Evolutionary conservation across 2,329 filamentous ascomycete species (phyloP).

Genomic region (Claviceps paspali): DNA sequence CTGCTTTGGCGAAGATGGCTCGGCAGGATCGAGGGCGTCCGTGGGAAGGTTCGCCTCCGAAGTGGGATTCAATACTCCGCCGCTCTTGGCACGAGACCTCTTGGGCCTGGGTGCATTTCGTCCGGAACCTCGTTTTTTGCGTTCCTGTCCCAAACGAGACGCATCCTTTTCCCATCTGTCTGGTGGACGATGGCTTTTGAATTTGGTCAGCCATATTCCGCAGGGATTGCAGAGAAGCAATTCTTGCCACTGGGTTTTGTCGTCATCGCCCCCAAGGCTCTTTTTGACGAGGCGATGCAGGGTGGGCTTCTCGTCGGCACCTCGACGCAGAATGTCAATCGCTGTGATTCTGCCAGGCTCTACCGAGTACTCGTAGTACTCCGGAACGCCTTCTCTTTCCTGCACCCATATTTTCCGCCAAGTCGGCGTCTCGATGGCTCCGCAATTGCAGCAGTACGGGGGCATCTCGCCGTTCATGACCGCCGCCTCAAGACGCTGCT

Average conservation of each 20-base stretch:
- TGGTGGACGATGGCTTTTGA: constrained; percentile 66
- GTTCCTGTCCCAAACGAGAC: constrained; percentile 34
- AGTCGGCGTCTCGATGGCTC: constrained; percentile 86
- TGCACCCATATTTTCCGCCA: constrained; percentile 92
- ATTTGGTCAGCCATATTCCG: constrained; percentile 87
- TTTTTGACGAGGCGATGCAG: constrained; percentile 70
- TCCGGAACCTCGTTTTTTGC: constrained; percentile 31
- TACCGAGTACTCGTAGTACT: constrained; percentile 55
- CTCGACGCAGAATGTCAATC: constrained; percentile 50
- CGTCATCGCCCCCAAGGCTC: constrained; percentile 42
- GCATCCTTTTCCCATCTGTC: constrained; percentile 65
- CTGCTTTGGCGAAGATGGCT: constrained; percentile 21
- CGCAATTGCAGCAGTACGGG: constrained; percentile 81
- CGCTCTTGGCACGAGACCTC: constrained; percentile 34
- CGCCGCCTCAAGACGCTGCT: constrained; percentile 42
- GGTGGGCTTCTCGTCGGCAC: constrained; percentile 45
- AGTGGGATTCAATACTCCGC: constrained; percentile 27
- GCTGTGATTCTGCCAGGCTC: constrained; percentile 60
- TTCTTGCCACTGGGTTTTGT: constrained; percentile 53
- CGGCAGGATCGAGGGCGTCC: constrained; percentile 34
- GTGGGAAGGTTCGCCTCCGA: constrained; percentile 41
- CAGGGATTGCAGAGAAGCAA: constrained; percentile 86
- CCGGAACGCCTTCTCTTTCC: constrained; percentile 52
- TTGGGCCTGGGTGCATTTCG: constrained; percentile 27
- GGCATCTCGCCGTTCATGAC: constrained; percentile 74